These are phyloP conservation scores for Colletotrichum cereale DNA, from an alignment of 2,329 filamentous ascomycete species.

Conservation along the genomic window DNA sequence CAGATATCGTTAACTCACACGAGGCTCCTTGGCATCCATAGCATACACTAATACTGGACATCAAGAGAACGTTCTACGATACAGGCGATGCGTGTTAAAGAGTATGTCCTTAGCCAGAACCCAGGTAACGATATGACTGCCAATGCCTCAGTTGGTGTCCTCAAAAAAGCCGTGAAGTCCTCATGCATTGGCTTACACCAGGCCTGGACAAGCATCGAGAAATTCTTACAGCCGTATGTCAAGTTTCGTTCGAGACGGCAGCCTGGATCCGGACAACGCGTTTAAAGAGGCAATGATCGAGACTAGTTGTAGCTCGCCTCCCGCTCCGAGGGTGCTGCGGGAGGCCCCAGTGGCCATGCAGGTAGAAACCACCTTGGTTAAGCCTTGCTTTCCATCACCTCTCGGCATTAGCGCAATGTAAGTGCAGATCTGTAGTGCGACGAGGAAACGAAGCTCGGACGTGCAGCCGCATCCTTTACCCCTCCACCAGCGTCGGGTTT, in stretches of 20 bases:
- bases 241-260: not conserved
- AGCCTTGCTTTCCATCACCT: not conserved
- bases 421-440: not conserved
- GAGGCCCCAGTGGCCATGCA: constrained; percentile 1
- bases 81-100: not conserved
- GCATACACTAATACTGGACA: not conserved
- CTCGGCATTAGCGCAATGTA: not conserved
- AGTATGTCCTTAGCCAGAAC: not conserved
- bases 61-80: not conserved
- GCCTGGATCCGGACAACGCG: not conserved
- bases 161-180: not conserved
- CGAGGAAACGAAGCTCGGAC: not conserved
- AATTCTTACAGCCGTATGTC: not conserved
- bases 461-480: not conserved
- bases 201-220: not conserved
- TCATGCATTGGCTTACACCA: no score
- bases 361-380: not conserved
- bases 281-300: not conserved
- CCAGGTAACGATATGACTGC: not conserved
- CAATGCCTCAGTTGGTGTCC: not conserved
- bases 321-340: not conserved
- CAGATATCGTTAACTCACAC: no score
- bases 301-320: not conserved
- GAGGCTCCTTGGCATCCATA: not conserved
- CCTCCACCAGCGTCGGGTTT: not conserved